Evolutionary conservation across 352 stramenopile genomes (phyloP), one percentile per base, ranked within the genome.

Genomic region (Pythium phragmiticola): DNA sequence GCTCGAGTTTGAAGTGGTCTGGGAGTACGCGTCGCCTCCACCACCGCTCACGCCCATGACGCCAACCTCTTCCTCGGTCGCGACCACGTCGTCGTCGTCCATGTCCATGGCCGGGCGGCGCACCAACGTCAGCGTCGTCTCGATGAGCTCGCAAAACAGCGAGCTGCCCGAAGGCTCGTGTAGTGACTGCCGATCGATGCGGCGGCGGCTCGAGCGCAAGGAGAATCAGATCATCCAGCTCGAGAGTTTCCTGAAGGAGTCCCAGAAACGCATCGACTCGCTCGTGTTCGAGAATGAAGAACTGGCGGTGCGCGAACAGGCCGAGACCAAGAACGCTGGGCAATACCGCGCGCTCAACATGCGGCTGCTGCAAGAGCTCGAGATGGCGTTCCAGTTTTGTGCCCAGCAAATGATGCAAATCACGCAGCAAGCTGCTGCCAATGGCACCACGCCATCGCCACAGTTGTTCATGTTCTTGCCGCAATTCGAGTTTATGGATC

Each of bases 221-320:
- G 82, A 92, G 33, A 76, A 84, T 43, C 81, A 89, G 69, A 78
- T 90, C 47, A n/a, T 84, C 51, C 81, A 92, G 68, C 76, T 92
- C 53, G 83, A 92, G 70, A 75, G 75, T 11, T 89, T 89, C 50
- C 61, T 90, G 14, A 92, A 92, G 51, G 83, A 92, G 54, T 89
- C 81, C 0, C 83, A 90, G 72, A 88, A 88, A 48, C 76, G 80
- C 21, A 87, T 90, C 52, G 80, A 92, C 66, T 73, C 80, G 51
- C 68, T 90, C 19, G 48, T 70, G 7, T 65, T 81, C 2, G 81
- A 89, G 58, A 89, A 80, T 56, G 83, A 92, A 23, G 83, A 92
- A 66, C 68, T 92, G 3, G 34, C 76, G 8, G 63, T 81, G 36
- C 75, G 83, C 0, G 83, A 92, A 52, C 70, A 76, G 37, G 78